Conservation (phyloP, 192 early-diverging fungal genomes). For the Pilobolus umbonatus region DNA sequence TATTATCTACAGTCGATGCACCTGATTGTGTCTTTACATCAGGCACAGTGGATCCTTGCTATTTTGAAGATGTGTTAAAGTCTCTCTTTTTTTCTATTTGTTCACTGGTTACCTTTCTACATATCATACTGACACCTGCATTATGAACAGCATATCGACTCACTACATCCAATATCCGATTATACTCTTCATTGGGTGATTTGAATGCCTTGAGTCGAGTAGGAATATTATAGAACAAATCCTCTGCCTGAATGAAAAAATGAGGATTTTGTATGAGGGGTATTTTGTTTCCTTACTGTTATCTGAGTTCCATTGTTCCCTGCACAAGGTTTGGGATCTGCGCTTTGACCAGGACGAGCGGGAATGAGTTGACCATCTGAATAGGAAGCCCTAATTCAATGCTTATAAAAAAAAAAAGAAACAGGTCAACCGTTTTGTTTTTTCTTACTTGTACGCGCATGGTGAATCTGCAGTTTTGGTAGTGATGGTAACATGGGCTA, state of each 20-base stretch:
- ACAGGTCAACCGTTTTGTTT: too few species aligned
- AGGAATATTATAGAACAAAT: slow-evolving; percentile 92
- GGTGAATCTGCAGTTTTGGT: slow-evolving; percentile 71
- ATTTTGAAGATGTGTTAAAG: not conserved
- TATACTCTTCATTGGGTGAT: slow-evolving; percentile 85
- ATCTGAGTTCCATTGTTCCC: slow-evolving; percentile 96
- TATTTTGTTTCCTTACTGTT: slow-evolving; percentile 65
- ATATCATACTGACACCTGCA: slow-evolving; percentile 74
- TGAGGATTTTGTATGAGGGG: too few species aligned
- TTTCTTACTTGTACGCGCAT: too few species aligned
- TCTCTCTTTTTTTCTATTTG: not conserved
- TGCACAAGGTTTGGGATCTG: slow-evolving; percentile 89
- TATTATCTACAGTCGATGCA: slow-evolving; percentile 66
- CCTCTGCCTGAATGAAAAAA: too few species aligned
- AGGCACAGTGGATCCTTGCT: slow-evolving; percentile 62
- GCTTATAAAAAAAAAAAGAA: not conserved
- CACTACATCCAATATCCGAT: slow-evolving; percentile 83
- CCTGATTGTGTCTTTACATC: slow-evolving; percentile 72
- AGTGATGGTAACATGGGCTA: slow-evolving; percentile 87
- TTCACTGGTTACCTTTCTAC: slow-evolving; percentile 67
- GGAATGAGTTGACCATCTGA: slow-evolving; percentile 83
- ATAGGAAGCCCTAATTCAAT: slow-evolving; percentile 79
- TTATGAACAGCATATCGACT: slow-evolving; percentile 94
- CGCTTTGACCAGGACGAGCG: slow-evolving; percentile 60
- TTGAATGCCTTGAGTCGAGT: slow-evolving; percentile 82